These are phyloP conservation scores for Debaryomyces robertsiae DNA, from an alignment of 1,139 yeast species.

Conservation along the genomic window DNA sequence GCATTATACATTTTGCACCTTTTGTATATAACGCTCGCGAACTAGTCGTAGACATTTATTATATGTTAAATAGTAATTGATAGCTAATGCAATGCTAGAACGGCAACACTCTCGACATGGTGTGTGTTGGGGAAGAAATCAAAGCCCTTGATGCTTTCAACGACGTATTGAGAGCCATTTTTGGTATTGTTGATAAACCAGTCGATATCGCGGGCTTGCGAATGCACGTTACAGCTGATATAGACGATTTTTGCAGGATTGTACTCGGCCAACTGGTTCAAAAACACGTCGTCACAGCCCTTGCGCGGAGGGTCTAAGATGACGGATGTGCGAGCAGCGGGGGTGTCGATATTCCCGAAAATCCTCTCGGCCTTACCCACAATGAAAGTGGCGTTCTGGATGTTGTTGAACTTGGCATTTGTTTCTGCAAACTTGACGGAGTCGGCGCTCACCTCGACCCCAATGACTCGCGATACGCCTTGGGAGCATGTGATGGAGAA, in stretches of 20 bases:
- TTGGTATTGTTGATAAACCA: conserved; percentile 72
- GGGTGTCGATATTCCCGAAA: conserved; percentile 73
- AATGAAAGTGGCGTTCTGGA: conserved; percentile 77
- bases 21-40: too few relatives aligned
- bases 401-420: conserved; percentile 75
- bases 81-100: conserved; percentile 40
- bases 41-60: too few relatives aligned
- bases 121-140: conserved; percentile 98
- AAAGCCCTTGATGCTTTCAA: conserved; percentile 88
- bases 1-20: too few relatives aligned
- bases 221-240: conserved; percentile 95
- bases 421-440: conserved; percentile 83
- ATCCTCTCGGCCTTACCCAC: conserved; percentile 93
- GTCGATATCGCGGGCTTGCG: conserved; percentile 93
- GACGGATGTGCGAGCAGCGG: conserved; percentile 76
- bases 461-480: conserved; percentile 80
- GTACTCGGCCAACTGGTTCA: conserved; percentile 81
- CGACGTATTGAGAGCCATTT: conserved; percentile 61
- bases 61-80: too few relatives aligned
- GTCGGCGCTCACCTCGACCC: conserved; percentile 93
- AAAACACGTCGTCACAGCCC: conserved; percentile 88
- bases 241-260: conserved; percentile 86
- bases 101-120: conserved; percentile 96
- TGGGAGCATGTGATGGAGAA: conserved; percentile 85
- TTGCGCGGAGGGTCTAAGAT: conserved; percentile 96